Conservation (phyloP, 2,329 filamentous ascomycete species). For the Colletotrichum sp. region DNA sequence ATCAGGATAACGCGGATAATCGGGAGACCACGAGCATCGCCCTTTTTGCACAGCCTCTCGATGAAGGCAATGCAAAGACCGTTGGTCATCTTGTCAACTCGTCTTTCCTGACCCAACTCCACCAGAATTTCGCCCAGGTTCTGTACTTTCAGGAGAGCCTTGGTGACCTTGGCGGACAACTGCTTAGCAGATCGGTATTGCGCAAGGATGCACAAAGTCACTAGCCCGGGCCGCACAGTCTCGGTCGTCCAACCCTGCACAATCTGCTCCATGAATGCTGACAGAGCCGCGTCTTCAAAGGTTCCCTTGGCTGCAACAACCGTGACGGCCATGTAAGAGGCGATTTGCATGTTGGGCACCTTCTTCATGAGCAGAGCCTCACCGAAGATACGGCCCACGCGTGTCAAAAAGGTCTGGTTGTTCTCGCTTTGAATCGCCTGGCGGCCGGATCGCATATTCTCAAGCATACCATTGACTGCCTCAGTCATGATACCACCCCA, state of each 20-base stretch:
- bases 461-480: conserved; percentile 81
- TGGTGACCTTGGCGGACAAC: conserved; percentile 73
- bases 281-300: conserved; percentile 80
- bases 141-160: conserved; percentile 68
- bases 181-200: conserved; percentile 76
- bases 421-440: conserved; percentile 78
- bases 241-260: conserved; percentile 77
- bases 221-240: conserved; percentile 75
- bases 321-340: conserved; percentile 89
- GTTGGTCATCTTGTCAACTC: conserved; percentile 74
- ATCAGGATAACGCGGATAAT: conserved; percentile 67
- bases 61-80: conserved; percentile 72
- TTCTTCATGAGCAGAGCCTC: conserved; percentile 78
- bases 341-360: conserved; percentile 80
- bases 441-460: conserved; percentile 77
- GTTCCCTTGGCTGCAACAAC: conserved; percentile 84
- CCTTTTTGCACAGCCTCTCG: conserved; percentile 65
- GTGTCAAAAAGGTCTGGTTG: conserved; percentile 77
- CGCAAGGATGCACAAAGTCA: conserved; percentile 81
- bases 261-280: conserved; percentile 88
- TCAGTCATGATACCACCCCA: conserved; percentile 92
- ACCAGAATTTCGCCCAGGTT: conserved; percentile 64
- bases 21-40: conserved; percentile 60
- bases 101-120: conserved; percentile 67
- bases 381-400: conserved; percentile 72